Base-by-base conservation (phyloP, 192 early-diverging fungal genomes). In the Entomortierella lignicola region DNA sequence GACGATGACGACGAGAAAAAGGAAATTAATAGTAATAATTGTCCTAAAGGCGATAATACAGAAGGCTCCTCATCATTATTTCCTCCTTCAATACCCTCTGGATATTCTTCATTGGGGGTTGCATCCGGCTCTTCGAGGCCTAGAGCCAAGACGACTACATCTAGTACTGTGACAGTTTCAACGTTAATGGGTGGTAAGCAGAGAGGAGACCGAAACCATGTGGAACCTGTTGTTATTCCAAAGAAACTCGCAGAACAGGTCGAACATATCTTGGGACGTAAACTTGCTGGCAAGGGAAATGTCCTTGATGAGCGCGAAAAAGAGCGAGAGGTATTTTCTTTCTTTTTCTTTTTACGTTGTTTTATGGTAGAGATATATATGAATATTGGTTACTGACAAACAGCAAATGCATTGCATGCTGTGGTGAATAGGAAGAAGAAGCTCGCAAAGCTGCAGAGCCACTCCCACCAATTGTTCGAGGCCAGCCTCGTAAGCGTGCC, bases 251-350 rank as follows among this genome's bases (percentile, higher is more conserved):
- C 67, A 4, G 74, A 79, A 25, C 66, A 79, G 43, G 74, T 79
- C 15, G 74, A 79, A 27, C 53, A 79, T 60, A 79, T 79, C 39
- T 21, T 79, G 31, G 74, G 74, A 47, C 74, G 74, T n/a, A 79
- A 79, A 60, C 74, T 79, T 54, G 74, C 74, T 32, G 74, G 74
- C 66, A 79, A 79, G 55, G 74, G 74, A 50, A 70, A 39, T 47
- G 74, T 70, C 31, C 74, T 79, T 0, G 74, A 79, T 29, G 74
- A 79, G n/a, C 74, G 74, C n/a, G 74, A 79, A 50, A 41, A 79
- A 20, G 74, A 79, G 34, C 74, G 67, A 11, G 74, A 79, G 74
- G 74, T 70, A 79, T 56, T 56, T 62, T 47, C 25, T 8, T 52
- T 59, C 3, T 53, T 3, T 51, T 63, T 25, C 42, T 43, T 70